phyloP scores from a whole-genome alignment of 2,329 filamentous ascomycete genomes.

The Escovopsis sp. region DNA sequence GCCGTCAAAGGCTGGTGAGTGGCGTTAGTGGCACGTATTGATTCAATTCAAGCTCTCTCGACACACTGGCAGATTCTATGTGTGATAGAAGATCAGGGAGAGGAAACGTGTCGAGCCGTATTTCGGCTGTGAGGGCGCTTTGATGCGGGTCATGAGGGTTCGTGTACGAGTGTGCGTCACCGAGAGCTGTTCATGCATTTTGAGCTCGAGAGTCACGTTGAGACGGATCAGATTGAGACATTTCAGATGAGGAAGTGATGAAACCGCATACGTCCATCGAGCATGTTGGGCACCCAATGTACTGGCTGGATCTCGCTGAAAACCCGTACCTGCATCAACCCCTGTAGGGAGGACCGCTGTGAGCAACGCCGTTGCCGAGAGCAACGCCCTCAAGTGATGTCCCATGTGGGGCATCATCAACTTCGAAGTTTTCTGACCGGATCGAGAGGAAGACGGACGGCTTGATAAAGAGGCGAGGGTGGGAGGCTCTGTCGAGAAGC shows the following conservation, averaged over 20 bases:
- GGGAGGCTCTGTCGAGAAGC: too few species aligned
- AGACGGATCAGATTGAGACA: background rate
- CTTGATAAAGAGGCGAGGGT: too few species aligned
- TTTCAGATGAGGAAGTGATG: background rate
- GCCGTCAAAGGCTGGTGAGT: background rate
- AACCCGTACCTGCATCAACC: constrained; percentile 6
- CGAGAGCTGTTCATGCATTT: too few species aligned
- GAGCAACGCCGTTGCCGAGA: constrained; percentile 5
- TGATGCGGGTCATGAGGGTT: background rate
- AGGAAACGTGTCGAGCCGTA: background rate
- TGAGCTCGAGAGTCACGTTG: too few species aligned
- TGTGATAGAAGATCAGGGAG: background rate
- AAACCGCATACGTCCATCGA: background rate
- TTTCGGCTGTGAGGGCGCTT: background rate
- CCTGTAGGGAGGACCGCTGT: constrained; percentile 2
- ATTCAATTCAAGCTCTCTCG: too few species aligned
- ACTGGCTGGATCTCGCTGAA: background rate
- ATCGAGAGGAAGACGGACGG: too few species aligned
- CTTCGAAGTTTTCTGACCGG: too few species aligned
- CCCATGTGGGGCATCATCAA: constrained; percentile 1
- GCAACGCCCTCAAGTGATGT: constrained; percentile 7
- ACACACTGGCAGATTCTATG: background rate
- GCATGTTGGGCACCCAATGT: background rate
- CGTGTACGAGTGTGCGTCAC: too few species aligned
- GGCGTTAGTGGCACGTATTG: background rate